phyloP scores from a whole-genome alignment of 2,329 filamentous ascomycete genomes.

The Ophioceras dolichostomum region DNA sequence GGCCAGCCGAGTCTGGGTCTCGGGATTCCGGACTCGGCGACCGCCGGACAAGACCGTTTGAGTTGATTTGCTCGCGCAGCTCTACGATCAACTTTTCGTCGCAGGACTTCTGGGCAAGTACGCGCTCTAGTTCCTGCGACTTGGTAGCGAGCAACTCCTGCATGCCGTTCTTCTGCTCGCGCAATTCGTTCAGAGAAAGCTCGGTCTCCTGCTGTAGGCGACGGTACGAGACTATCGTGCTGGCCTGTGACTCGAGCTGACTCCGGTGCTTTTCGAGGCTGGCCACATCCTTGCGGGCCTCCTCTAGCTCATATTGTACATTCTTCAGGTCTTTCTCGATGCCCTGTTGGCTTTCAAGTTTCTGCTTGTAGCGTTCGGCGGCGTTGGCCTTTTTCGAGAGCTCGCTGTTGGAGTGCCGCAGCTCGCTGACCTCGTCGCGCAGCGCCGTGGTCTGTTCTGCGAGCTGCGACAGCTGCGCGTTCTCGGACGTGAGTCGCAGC shows the following conservation, averaged over 20 bases:
- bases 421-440: conserved; percentile 46
- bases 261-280: conserved; percentile 19
- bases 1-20: background rate
- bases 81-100: conserved; percentile 44
- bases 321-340: conserved; percentile 43
- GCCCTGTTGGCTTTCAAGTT: conserved; percentile 43
- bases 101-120: conserved; percentile 28
- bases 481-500: conserved; percentile 33
- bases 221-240: conserved; percentile 13
- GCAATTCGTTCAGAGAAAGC: conserved; percentile 28
- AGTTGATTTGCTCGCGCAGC: conserved; percentile 39
- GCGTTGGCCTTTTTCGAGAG: conserved; percentile 51
- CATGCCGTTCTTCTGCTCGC: conserved; percentile 6
- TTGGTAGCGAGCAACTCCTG: conserved; percentile 35
- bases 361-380: conserved; percentile 49
- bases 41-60: conserved; percentile 22
- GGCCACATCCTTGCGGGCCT: conserved; percentile 34
- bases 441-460: conserved; percentile 37
- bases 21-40: conserved; percentile 1
- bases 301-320: conserved; percentile 40
- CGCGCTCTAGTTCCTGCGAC: conserved; percentile 19
- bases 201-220: conserved; percentile 13
- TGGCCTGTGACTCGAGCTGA: conserved; percentile 13
- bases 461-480: conserved; percentile 30
- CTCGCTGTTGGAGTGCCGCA: conserved; percentile 45